Base-by-base conservation (phyloP, 1,139 yeast species). In the Saccharomyces hybrid region DNA sequence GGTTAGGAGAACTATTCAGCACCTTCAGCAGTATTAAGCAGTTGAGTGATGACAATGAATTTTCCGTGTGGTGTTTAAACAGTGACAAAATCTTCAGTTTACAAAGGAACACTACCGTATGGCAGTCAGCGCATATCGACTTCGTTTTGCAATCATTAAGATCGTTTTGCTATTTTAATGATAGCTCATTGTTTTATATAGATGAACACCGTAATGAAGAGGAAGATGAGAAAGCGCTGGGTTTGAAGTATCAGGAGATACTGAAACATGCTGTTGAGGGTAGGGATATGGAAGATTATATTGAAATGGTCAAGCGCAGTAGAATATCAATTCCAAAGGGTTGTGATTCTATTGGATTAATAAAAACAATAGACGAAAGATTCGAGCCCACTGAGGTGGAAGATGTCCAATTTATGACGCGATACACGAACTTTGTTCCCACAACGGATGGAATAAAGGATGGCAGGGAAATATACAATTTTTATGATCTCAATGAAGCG, bases 311-410 rank as follows among this genome's bases (percentile, higher is more conserved):
- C 1, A 72, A 72, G 46, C 64, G 70, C 34, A 70, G 71, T 8
- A 67, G 67, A 16, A 65, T 84, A 16, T 64, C 73, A 38, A 75
- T 86, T 1, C 84, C 85, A 0, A 55, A 59, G 9, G 80, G 78
- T 0, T 72, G 78, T 71, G 89, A 83, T 58, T 70, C 81, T 3
- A 73, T 77, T 74, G 71, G 73, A 23, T 78, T 80, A 58, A 81
- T 83, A 26, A 61, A 70, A 14, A 70, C 82, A 0, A 60, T 81
- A 28, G 75, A 78, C 52, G 75, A 70, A 7, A 27, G 54, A 5
- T 61, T 61, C 50, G 58, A 60, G 23, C 61, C 59, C 13, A 25
- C 42, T 5, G 28, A 47, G 11, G 55, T 56, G 46, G 26, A 41
- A 50, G 42, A 38, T 14, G 42, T 3, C 23, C 42, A 14, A 6